Percentiles rank a stretch among this genome's conserved stretches.
Conservation (phyloP, 768 basidiomycete genomes). For the Hericium alpestre region DNA sequence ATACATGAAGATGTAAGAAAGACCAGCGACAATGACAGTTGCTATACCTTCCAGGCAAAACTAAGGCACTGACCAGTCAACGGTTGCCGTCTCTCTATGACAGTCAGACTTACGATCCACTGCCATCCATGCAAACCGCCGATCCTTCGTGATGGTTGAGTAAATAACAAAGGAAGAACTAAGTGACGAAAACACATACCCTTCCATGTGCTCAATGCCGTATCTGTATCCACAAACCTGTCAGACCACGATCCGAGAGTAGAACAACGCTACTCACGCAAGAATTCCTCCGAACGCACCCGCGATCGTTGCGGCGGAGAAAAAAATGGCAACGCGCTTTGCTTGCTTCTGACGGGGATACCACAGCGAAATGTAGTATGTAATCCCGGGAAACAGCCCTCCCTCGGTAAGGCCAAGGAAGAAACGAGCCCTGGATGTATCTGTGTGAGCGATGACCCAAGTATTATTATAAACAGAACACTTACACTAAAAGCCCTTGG, state of each 20-base stretch:
- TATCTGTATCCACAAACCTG: neutral
- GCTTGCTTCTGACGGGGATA: conserved; percentile 50
- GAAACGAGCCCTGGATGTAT: conserved; percentile 22
- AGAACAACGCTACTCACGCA: conserved; percentile 21
- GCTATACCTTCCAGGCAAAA: neutral
- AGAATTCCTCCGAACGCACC: conserved; percentile 38
- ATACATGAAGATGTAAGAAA: conserved; percentile 30
- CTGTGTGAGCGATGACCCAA: neutral
- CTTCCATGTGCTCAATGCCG: conserved; percentile 36
- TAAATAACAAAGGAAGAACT: neutral
- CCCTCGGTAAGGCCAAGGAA: conserved; percentile 40
- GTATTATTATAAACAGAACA: neutral
- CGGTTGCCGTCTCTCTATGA: neutral
- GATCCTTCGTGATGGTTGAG: conserved; percentile 8
- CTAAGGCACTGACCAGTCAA: neutral
- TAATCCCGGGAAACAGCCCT: conserved; percentile 29
- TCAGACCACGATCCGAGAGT: neutral
- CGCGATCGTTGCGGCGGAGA: conserved; percentile 48
- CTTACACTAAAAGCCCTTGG: conserved; percentile 23
- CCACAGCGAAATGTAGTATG: conserved; percentile 45
- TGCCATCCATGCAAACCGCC: conserved; percentile 31
- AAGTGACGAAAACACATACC: conserved; percentile 15
- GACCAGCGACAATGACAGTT: conserved; percentile 27
- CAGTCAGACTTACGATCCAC: conserved; percentile 32
- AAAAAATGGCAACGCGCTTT: conserved; percentile 50